A percentile compares a stretch with the other conserved stretches of the same genome.
Conservation (phyloP, 2,329 filamentous ascomycete genomes). For the Alternaria consortialis region DNA sequence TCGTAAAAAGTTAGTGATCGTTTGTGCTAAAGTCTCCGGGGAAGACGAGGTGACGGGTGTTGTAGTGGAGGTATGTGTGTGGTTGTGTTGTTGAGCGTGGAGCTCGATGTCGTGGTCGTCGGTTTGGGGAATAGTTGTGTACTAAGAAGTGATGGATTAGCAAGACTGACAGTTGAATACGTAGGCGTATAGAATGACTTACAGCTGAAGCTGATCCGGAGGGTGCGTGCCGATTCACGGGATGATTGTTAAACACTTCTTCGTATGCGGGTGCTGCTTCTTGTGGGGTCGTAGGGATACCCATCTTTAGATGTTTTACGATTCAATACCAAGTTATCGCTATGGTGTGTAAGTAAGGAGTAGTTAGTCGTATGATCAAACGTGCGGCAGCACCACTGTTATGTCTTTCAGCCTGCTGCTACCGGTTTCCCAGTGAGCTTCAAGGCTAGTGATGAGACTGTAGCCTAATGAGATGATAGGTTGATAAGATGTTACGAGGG, state of each 20-base stretch:
- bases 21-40: conserved; percentile 34
- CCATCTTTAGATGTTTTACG: conserved; percentile 22
- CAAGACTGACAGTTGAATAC: not conserved
- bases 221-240: conserved; percentile 27
- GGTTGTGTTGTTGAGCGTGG: conserved; percentile 23
- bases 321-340: not conserved
- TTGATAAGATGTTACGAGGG: not conserved
- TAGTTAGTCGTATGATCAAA: not conserved
- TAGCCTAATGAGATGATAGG: conserved; percentile 2
- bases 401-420: not conserved
- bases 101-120: conserved; percentile 37
- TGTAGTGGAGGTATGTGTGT: conserved; percentile 1
- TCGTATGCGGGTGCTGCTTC: conserved; percentile 42
- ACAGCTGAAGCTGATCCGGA: conserved; percentile 34
- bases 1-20: conserved; percentile 34
- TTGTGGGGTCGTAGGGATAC: conserved; percentile 21
- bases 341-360: not conserved
- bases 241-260: conserved; percentile 36
- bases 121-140: conserved; percentile 35
- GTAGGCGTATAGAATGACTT: not conserved
- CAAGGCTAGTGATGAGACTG: not conserved
- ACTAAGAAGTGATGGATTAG: conserved; percentile 22
- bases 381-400: not conserved
- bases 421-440: not conserved
- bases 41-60: not conserved